These are phyloP conservation scores for Backusella tuberculispora DNA, from an alignment of 192 early-diverging fungal species.

Conservation along the genomic window DNA sequence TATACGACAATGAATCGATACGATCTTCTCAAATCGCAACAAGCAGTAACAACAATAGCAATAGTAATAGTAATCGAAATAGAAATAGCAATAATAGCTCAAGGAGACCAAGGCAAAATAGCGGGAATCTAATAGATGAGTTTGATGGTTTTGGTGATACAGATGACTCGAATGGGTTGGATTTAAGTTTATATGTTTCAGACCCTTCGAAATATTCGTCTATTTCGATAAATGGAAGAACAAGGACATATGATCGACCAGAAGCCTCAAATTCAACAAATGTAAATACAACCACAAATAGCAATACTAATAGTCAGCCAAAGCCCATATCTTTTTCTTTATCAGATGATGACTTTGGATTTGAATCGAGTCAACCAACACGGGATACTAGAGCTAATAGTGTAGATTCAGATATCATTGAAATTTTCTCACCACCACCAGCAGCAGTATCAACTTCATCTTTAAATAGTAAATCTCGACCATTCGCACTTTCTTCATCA, in stretches of 20 bases:
- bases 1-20: not conserved
- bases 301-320: not conserved
- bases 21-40: constrained; percentile 36
- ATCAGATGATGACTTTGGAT: not conserved
- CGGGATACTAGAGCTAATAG: not conserved
- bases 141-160: not conserved
- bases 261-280: not conserved
- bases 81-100: not conserved
- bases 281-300: not conserved
- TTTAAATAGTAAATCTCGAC: not conserved
- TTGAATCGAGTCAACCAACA: not conserved
- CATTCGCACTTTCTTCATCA: not conserved
- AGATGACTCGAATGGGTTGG: not conserved
- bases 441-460: not conserved
- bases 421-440: not conserved
- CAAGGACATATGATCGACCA: not conserved
- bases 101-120: not conserved
- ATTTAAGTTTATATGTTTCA: constrained; percentile 24
- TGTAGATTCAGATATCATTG: not conserved
- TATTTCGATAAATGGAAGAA: not conserved
- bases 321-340: not conserved
- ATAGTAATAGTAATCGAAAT: not conserved
- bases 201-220: not conserved
- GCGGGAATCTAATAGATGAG: not conserved
- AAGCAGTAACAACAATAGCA: not conserved